Conservation (phyloP, 768 basidiomycete genomes). For the Sistotremastrum niveocremeum region DNA sequence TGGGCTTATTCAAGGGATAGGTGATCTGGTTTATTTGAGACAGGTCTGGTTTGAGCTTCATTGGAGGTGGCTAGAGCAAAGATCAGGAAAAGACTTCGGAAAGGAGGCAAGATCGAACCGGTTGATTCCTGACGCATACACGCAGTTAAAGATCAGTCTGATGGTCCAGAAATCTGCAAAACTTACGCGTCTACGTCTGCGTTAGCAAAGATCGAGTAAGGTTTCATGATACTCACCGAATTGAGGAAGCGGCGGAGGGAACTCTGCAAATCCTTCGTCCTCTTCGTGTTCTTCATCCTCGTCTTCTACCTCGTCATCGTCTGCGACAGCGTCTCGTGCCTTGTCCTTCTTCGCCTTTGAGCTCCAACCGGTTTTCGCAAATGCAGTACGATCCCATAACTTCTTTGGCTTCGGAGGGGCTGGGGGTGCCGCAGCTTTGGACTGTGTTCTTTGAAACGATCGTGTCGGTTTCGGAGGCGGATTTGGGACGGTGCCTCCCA, state of each 20-base stretch:
- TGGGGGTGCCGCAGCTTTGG: too few species aligned
- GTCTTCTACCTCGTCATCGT: slow-evolving; percentile 30
- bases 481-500: too few species aligned
- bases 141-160: too few species aligned
- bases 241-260: slow-evolving; percentile 61
- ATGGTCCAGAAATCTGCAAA: too few species aligned
- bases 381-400: slow-evolving; percentile 79
- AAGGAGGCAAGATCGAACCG: neutral
- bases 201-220: neutral
- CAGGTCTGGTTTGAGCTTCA: slow-evolving; percentile 70
- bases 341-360: slow-evolving; percentile 31
- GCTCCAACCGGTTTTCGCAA: slow-evolving; percentile 66
- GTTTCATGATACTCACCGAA: slow-evolving; percentile 31
- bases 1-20: slow-evolving; percentile 77
- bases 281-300: slow-evolving; percentile 32
- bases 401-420: slow-evolving; percentile 49
- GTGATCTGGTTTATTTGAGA: slow-evolving; percentile 78
- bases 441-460: too few species aligned
- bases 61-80: slow-evolving; percentile 42
- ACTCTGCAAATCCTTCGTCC: slow-evolving; percentile 70
- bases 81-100: neutral
- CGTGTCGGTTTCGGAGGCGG: too few species aligned
- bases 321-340: slow-evolving; percentile 35
- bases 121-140: too few species aligned
- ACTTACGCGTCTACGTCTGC: too few species aligned